Evolutionary conservation across 208 protist genomes (phyloP), one percentile per base, ranked within the genome.

Genomic region (Wallacemonas sp.): DNA sequence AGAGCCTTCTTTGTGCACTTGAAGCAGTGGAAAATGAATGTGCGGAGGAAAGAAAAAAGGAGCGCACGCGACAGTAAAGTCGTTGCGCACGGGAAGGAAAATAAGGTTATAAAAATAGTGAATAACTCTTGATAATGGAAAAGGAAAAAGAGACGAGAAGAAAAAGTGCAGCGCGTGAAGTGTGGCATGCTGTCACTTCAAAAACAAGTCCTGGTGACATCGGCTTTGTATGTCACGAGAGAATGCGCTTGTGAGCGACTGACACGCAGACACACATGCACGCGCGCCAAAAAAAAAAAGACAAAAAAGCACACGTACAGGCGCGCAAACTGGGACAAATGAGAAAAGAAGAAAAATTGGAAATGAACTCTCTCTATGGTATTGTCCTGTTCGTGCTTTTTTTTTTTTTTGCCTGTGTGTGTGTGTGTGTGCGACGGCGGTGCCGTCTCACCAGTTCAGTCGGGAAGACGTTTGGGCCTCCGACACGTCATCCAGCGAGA

Each of bases 91-190:
- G 10, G 10, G 12, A 49, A 23, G n/a, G 20, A 23, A 16, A 49
- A 16, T 7, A 22, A 16, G 20, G 20, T 7, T 22, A 22, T 7
- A 22, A 23, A 49, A 16, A 49, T 5, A 49, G 44, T 20, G 28
- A 33, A 57, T 36, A 33, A 28, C 20, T 57, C 49, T 57, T 1
- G 45, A 16, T 50, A 5, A 23, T 20, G 5, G 52, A 7, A 23
- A 11, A 62, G 22, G 26, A 62, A 23, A 25, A 18, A 62, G 39
- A 70, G 48, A 57, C 14, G n/a, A n/a, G 25, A 68, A 55, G 41
- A 33, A 68, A 55, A 61, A 31, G 22, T 3, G n/a, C 16, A 52
- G 38, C 16, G 48, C n/a, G 59, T n/a, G n/a, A n/a, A n/a, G n/a
- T n/a, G n/a, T n/a, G n/a, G n/a, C n/a, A n/a, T n/a, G n/a, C n/a